Conservation (phyloP, 176 grass and related monocot species). For the Carex pumila region DNA sequence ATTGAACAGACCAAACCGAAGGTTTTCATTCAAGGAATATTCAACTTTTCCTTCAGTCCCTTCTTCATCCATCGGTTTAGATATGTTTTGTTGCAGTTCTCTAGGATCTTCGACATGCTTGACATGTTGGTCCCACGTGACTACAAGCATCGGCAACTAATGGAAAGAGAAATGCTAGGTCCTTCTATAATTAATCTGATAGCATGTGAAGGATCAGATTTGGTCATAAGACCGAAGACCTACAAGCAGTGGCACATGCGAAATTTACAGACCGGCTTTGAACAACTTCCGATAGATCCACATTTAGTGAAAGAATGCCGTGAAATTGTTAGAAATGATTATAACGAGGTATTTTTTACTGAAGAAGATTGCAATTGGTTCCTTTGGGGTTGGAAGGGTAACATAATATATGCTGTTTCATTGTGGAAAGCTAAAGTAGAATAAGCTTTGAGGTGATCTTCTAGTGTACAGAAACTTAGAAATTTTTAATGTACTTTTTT, state of each 20-base stretch:
- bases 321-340: background rate
- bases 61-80: constrained; percentile 25
- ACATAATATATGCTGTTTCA: constrained; percentile 1
- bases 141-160: background rate
- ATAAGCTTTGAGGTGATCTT: too few relatives aligned
- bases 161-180: background rate
- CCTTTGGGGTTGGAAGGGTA: constrained; percentile 33
- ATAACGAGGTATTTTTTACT: constrained; percentile 20
- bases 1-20: constrained; percentile 32
- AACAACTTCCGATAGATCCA: constrained; percentile 22
- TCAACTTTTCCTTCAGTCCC: constrained; percentile 22
- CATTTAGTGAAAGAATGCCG: background rate
- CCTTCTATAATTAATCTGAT: background rate
- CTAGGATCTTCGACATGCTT: background rate
- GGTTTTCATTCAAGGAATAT: constrained; percentile 23
- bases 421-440: constrained; percentile 18
- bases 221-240: background rate
- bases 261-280: constrained; percentile 14
- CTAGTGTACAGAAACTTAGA: too few relatives aligned
- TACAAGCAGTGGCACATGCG: constrained; percentile 29
- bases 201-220: background rate
- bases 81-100: constrained; percentile 27
- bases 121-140: background rate
- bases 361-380: constrained; percentile 28
- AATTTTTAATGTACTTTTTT: too few relatives aligned